These are phyloP conservation scores for Catenaria anguillulae DNA, from an alignment of 371 early-diverging fungal genomes.

Conservation along the genomic window DNA sequence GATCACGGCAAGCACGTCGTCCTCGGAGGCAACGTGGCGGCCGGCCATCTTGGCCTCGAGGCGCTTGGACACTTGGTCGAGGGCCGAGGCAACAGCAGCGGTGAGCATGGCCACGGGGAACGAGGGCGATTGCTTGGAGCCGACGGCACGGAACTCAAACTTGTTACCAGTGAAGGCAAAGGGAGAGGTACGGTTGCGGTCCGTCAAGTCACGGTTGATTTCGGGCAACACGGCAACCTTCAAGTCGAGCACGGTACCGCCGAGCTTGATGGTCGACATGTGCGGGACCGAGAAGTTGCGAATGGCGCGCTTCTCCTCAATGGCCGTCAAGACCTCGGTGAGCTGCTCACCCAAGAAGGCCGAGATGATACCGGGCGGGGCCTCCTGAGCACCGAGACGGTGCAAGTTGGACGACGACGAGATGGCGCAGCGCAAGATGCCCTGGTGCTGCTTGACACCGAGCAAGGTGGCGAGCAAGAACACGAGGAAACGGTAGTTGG, in stretches of 20 bases:
- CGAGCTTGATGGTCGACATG: constrained; percentile 75
- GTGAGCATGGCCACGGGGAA: constrained; percentile 87
- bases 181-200: constrained; percentile 96
- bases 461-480: constrained; percentile 79
- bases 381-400: constrained; percentile 95
- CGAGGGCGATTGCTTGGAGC: constrained; percentile 92
- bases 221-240: constrained; percentile 82
- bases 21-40: constrained; percentile 33
- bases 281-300: constrained; percentile 65
- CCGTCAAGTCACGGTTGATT: constrained; percentile 90
- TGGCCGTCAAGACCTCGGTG: constrained; percentile 75
- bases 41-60: constrained; percentile 23
- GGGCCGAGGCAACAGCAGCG: constrained; percentile 75
- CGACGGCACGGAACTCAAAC: constrained; percentile 98
- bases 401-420: constrained; percentile 90
- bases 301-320: constrained; percentile 74
- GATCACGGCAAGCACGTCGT: constrained; percentile 77
- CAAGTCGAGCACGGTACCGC: constrained; percentile 86
- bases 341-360: constrained; percentile 92
- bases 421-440: constrained; percentile 73
- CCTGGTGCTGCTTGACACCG: constrained; percentile 79
- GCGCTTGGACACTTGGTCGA: constrained; percentile 54
- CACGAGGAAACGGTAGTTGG: constrained; percentile 88
- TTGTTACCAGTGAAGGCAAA: constrained; percentile 99
- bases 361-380: constrained; percentile 93